Evolutionary conservation across 2,329 filamentous ascomycete genomes (phyloP).

Genomic region (Fusarium longipes): DNA sequence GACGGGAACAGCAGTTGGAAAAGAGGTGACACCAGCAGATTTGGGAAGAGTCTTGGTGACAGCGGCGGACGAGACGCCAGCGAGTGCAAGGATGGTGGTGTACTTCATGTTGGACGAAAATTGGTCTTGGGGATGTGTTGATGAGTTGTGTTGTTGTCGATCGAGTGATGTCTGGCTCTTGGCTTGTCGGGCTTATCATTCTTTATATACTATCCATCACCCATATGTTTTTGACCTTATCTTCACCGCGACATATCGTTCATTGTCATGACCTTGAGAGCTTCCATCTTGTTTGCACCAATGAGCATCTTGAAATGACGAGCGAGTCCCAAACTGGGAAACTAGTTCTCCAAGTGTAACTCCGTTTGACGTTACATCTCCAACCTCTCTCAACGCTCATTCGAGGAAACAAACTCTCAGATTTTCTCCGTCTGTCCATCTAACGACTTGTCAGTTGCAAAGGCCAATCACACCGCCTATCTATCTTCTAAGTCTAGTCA

Average conservation of each 20-base stretch:
- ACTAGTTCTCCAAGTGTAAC: constrained; percentile 15
- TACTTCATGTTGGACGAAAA: constrained; percentile 33
- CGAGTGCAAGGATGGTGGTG: constrained; percentile 33
- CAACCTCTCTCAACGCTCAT: constrained; percentile 7
- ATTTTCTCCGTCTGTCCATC: constrained; percentile 30
- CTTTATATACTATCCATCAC: constrained; percentile 26
- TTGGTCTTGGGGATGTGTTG: neutral
- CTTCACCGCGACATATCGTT: neutral
- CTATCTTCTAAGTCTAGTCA: constrained; percentile 1
- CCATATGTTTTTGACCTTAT: neutral
- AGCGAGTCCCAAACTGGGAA: constrained; percentile 25
- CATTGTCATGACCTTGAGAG: neutral
- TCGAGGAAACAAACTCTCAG: constrained; percentile 28
- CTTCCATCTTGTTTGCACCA: constrained; percentile 7
- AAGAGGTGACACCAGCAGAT: constrained; percentile 32
- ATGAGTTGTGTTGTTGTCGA: neutral
- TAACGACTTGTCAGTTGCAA: neutral
- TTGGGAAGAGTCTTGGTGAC: constrained; percentile 40
- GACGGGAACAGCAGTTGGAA: constrained; percentile 37
- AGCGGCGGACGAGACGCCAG: constrained; percentile 33
- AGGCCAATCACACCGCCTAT: constrained; percentile 9
- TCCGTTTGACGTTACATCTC: constrained; percentile 38
- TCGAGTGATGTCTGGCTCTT: neutral
- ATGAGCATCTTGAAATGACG: neutral
- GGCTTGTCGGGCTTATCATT: neutral